Percentiles rank a stretch among this genome's conserved stretches.
phyloP scores from a whole-genome alignment of 1,284 basidiomycete species.

The Irpex sp. region DNA sequence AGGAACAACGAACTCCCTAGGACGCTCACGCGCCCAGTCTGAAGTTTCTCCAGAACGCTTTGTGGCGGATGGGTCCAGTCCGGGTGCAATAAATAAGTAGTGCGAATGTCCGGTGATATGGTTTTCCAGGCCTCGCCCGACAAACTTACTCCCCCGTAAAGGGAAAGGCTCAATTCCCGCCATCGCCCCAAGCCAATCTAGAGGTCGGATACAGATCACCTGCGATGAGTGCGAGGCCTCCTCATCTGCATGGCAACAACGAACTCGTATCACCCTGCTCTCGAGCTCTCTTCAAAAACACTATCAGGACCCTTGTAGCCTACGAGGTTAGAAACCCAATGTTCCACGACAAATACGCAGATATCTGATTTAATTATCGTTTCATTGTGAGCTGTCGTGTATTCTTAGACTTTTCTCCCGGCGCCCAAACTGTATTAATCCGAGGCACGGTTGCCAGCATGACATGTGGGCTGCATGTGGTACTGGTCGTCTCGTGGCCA shows the following conservation, averaged over 20 bases:
- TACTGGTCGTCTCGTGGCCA: not conserved
- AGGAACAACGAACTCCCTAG: not conserved
- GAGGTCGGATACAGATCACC: not conserved
- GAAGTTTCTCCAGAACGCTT: not conserved
- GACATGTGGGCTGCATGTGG: not conserved
- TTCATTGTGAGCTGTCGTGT: not conserved
- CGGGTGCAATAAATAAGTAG: not conserved
- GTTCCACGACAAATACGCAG: too few species aligned
- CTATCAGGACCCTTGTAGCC: not conserved
- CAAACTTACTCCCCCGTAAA: not conserved
- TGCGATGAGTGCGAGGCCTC: not conserved
- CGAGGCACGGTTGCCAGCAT: not conserved
- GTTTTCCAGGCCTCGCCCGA: not conserved
- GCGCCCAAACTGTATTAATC: not conserved
- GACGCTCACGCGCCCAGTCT: not conserved
- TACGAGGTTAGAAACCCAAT: too few species aligned
- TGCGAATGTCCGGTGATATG: not conserved
- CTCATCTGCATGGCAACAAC: not conserved
- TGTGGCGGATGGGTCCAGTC: not conserved
- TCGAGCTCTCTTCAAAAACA: not conserved
- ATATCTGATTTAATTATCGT: not conserved
- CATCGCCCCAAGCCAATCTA: not conserved
- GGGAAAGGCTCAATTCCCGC: not conserved
- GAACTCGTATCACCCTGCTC: not conserved
- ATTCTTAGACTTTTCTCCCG: not conserved